These are phyloP conservation scores for Fraxinus paxiana DNA, from an alignment of 305 asterid genomes.

Conservation along the genomic window DNA sequence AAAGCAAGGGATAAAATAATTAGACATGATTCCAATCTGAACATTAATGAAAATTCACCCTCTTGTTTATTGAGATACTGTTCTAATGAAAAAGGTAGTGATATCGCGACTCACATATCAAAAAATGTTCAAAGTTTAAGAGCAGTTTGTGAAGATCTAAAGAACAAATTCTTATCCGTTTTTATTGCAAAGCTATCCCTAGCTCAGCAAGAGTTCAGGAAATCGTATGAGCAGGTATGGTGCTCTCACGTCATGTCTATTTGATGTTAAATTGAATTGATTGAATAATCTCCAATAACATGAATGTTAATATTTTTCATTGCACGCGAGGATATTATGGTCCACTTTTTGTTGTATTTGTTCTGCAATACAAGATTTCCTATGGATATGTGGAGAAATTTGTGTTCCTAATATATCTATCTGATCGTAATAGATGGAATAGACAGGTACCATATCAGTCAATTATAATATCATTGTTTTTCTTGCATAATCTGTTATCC, in stretches of 20 bases:
- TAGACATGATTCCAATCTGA: constrained; percentile 28
- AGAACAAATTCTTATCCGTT: constrained; percentile 63
- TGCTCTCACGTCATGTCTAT: constrained; percentile 22
- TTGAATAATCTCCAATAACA: constrained; percentile 10
- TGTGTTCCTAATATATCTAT: neutral
- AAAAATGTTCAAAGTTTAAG: constrained; percentile 39
- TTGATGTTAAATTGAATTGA: constrained; percentile 14
- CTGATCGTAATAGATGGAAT: constrained; percentile 10
- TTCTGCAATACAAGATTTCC: constrained; percentile 10
- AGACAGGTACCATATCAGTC: neutral
- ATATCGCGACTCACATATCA: constrained; percentile 26
- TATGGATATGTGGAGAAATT: neutral
- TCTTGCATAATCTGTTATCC: neutral
- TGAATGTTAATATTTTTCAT: constrained; percentile 1
- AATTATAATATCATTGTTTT: neutral
- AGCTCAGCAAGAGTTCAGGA: constrained; percentile 83
- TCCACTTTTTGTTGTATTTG: constrained; percentile 13
- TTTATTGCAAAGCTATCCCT: constrained; percentile 56
- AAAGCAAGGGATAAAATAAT: constrained; percentile 32
- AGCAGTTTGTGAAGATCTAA: constrained; percentile 58
- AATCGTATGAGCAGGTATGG: constrained; percentile 70
- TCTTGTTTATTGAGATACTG: constrained; percentile 22
- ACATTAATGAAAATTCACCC: constrained; percentile 33
- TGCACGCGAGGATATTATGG: neutral
- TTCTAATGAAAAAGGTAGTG: constrained; percentile 31